Evolutionary conservation across 2,329 filamentous ascomycete genomes (phyloP), one percentile per base, ranked within the genome.

Genomic region (Verticillium dahliae): DNA sequence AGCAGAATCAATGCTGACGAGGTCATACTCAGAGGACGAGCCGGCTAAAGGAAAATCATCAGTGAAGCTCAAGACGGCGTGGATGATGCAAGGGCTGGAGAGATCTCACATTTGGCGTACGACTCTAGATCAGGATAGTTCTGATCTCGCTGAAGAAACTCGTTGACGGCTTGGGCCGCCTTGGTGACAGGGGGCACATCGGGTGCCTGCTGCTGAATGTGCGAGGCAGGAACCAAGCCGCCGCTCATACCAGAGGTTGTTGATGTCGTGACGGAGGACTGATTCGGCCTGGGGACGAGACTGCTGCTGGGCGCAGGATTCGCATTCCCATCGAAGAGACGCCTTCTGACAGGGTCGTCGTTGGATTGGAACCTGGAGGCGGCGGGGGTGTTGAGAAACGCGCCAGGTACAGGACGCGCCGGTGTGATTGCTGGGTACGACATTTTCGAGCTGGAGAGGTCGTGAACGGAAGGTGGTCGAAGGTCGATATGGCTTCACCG

Each of bases 21-120:
- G 79, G 69, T 97, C 92, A 77, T 98, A 98, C 66, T 97, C 92
- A 69, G 91, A 94, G 5, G 93, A 97, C 66, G 90, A 88, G 66
- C 95, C 92, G 78, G 93, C 91, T 96, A 68, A 61, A 65, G 45
- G 3, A 27, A 5, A 38, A n/a, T 37, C n/a, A 66, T 74, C 62
- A 75, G 73, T 61, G 65, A 14, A 13, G 33, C 15, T 60, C 6
- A 7, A 34, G 22, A 11, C 18, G 55, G 6, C 27, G 6, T 0
- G 15, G 11, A 34, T 14, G 57, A 18, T 9, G 22, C 31, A 6
- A 10, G 58, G 18, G 27, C 27, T 27, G 13, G n/a, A 34, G 9
- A 15, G 4, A 11, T 84, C 91, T 82, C 81, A 95, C 92, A 91
- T 76, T 88, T 86, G 69, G 96, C 87, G 77, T 97, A 97, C 62